Evolutionary conservation across 768 basidiomycete genomes (phyloP), one percentile per base, ranked within the genome.

Genomic region (Trichaptum fuscoviolaceum): DNA sequence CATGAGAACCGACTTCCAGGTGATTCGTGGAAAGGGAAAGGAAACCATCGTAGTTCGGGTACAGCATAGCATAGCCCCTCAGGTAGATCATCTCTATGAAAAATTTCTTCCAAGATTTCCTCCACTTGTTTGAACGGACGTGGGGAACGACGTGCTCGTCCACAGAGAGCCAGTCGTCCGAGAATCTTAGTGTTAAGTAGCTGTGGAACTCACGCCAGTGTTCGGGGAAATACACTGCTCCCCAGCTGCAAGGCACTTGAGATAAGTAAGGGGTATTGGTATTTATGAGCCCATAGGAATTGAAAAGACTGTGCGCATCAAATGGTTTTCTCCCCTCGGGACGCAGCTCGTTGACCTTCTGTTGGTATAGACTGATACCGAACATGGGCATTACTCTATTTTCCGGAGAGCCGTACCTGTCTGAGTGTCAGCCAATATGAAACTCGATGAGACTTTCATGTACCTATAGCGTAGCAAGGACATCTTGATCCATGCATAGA

Each of bases 161-260:
- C 65, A 84, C 42, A 5, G 73, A 67, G 58, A 78, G 70, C 24
- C 73, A 77, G 58, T 78, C 73, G 67, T 85, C 84, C n/a, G 86
- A 82, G n/a, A 93, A 83, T 27, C 93, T 87, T n/a, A 82, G 72
- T 52, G 85, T 70, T 68, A 95, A 86, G 73, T 92, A 95, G 63
- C 79, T 77, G 76, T 95, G 92, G 75, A 95, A 95, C 74, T 92
- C 91, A 70, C 87, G 84, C 93, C 93, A 95, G 71, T 90, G 88
- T 69, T 92, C 85, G 12, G 94, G 93, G 73, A 96, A 96, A 78
- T 95, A 96, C 42, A 93, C 81, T 1, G 92, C 93, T 17, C 93
- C 94, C 93, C 93, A 96, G 76, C 91, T 93, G 76, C 93, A 95
- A 0, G 93, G 94, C 10, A 93, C 86, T 67, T 92, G 90, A 0